Evolutionary conservation across 169 alveolate species (phyloP).

Genomic region (Plasmodium yoelii): DNA sequence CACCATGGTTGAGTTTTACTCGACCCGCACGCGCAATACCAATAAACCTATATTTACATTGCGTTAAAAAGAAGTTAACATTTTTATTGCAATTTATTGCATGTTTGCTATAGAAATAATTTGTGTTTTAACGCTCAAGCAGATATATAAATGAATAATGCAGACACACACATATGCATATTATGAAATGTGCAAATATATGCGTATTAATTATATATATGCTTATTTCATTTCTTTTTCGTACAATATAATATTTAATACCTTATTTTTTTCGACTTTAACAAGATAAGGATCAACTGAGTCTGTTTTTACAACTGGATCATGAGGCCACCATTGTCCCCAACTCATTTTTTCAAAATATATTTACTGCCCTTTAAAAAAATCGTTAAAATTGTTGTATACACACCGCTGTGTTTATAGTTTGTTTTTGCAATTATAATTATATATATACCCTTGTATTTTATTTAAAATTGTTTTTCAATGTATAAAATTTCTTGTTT

Average conservation of each 20-base stretch:
- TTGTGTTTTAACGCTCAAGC: neutral
- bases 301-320: constrained; percentile 84
- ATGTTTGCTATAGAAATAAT: neutral
- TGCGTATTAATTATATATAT: constrained; percentile 21
- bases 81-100: neutral
- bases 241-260: constrained; percentile 21
- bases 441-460: neutral
- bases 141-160: neutral
- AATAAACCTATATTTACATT: constrained; percentile 80
- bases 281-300: constrained; percentile 84
- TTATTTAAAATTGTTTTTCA: neutral
- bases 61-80: constrained; percentile 6
- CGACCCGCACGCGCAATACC: constrained; percentile 87
- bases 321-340: constrained; percentile 88
- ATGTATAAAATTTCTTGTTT: neutral
- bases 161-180: neutral
- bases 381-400: neutral
- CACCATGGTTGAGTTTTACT: constrained; percentile 87
- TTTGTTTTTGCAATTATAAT: neutral
- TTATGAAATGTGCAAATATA: neutral
- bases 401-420: neutral
- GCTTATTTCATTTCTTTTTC: neutral
- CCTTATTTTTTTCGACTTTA: constrained; percentile 83
- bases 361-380: neutral
- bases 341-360: constrained; percentile 79